phyloP scores from a whole-genome alignment of 352 stramenopile species.

The Sclerospora graminicola region DNA sequence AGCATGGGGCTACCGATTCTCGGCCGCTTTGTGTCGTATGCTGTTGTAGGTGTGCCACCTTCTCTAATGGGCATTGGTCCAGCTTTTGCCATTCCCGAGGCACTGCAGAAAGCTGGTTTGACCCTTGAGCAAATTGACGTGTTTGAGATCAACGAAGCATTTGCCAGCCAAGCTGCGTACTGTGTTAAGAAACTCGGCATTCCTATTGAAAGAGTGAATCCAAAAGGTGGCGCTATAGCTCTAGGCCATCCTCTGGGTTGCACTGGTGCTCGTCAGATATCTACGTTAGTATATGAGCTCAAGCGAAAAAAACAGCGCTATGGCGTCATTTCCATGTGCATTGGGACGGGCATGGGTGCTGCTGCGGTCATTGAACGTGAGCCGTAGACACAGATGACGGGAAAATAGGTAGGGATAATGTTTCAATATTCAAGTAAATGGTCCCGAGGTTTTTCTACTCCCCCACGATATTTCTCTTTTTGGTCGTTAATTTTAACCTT shows the following conservation, averaged over 20 bases:
- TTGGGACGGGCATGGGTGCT: slow-evolving; percentile 91
- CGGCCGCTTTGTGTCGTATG: slow-evolving; percentile 78
- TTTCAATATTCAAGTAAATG: too few species aligned
- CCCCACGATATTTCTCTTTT: too few species aligned
- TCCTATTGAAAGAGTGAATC: slow-evolving; percentile 81
- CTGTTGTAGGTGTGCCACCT: slow-evolving; percentile 73
- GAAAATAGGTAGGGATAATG: too few species aligned
- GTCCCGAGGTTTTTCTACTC: too few species aligned
- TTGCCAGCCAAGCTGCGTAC: slow-evolving; percentile 83
- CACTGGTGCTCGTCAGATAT: slow-evolving; percentile 84
- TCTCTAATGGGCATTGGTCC: slow-evolving; percentile 83
- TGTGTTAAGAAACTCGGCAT: slow-evolving; percentile 73
- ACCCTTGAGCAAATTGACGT: slow-evolving; percentile 77
- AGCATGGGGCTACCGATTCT: slow-evolving; percentile 72
- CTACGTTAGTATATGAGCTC: slow-evolving; percentile 88
- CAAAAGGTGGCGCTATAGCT: slow-evolving; percentile 83
- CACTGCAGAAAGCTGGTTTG: slow-evolving; percentile 57
- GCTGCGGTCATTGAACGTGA: slow-evolving; percentile 88
- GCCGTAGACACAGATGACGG: slow-evolving; percentile 12
- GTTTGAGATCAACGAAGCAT: slow-evolving; percentile 90
- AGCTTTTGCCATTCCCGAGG: slow-evolving; percentile 70
- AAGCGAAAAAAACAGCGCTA: slow-evolving; percentile 78
- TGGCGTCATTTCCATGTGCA: slow-evolving; percentile 92
- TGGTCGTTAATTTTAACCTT: too few species aligned
- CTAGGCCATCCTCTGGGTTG: slow-evolving; percentile 85